Evolutionary conservation across 2,329 filamentous ascomycete species (phyloP).

Genomic region (Ploettnerulaceae sp.): DNA sequence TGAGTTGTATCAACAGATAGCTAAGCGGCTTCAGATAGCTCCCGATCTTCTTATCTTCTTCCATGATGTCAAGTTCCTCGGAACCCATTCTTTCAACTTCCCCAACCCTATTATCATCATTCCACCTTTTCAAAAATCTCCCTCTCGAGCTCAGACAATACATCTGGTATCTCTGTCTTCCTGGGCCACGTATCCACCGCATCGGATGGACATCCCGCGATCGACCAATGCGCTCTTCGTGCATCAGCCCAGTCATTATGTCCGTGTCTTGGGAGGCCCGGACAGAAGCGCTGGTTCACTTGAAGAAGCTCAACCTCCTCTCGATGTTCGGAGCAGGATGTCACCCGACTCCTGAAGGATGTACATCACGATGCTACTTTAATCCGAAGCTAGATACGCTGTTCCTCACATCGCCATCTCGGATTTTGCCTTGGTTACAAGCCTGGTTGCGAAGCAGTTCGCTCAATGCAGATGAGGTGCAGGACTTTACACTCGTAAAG

Average conservation of each 20-base stretch:
- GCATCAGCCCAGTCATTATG: constrained; percentile 3
- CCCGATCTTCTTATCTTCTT: background rate
- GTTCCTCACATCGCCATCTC: background rate
- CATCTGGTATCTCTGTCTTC: background rate
- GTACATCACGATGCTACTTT: background rate
- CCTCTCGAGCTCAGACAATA: background rate
- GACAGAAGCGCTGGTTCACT: background rate
- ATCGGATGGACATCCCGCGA: background rate
- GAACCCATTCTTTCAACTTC: background rate
- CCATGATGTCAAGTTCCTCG: background rate
- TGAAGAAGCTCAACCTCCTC: background rate
- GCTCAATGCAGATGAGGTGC: background rate
- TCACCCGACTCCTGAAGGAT: background rate
- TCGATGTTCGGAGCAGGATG: background rate
- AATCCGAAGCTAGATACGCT: background rate
- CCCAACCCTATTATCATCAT: background rate
- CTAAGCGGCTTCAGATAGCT: no score
- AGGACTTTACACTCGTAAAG: background rate
- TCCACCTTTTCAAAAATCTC: background rate
- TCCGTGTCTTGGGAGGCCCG: background rate
- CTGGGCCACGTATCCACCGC: background rate
- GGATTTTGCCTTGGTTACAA: background rate
- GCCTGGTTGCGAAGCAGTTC: no score
- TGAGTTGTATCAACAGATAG: no score
- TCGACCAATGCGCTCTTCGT: background rate